These are phyloP conservation scores for Verticillium longisporum DNA, from an alignment of 2,329 filamentous ascomycete genomes.

Conservation along the genomic window DNA sequence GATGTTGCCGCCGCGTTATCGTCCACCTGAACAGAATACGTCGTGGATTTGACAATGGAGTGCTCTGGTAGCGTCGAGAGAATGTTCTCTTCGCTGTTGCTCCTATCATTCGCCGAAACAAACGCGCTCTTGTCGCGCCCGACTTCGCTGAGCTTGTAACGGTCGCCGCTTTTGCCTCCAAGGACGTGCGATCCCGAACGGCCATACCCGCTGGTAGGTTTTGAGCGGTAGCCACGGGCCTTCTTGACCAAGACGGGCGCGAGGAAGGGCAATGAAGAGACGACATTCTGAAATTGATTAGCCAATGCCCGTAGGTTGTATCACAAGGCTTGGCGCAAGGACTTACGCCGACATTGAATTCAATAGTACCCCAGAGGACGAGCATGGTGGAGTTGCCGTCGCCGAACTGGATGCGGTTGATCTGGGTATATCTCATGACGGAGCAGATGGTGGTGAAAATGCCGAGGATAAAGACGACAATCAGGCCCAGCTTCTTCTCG, in stretches of 20 bases:
- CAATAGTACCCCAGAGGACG: slow-evolving; percentile 49
- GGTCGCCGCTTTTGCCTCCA: slow-evolving; percentile 17
- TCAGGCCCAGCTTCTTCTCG: slow-evolving; percentile 42
- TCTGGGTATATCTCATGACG: slow-evolving; percentile 43
- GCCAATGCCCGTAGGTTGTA: neutral
- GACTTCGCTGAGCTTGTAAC: slow-evolving; percentile 31
- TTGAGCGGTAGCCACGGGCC: slow-evolving; percentile 32
- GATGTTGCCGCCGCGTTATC: slow-evolving; percentile 10
- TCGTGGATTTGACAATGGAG: slow-evolving; percentile 33
- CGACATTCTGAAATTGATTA: slow-evolving; percentile 31
- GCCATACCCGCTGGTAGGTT: slow-evolving; percentile 22
- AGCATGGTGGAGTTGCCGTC: slow-evolving; percentile 51
- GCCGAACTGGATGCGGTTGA: slow-evolving; percentile 38
- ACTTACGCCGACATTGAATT: slow-evolving; percentile 50
- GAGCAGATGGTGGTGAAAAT: slow-evolving; percentile 50
- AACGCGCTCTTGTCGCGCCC: slow-evolving; percentile 18
- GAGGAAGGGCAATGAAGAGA: slow-evolving; percentile 37
- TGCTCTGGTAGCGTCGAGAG: slow-evolving; percentile 17
- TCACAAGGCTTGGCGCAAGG: neutral
- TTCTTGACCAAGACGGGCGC: slow-evolving; percentile 35
- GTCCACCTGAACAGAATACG: slow-evolving; percentile 32
- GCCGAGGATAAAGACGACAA: slow-evolving; percentile 44
- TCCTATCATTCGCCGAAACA: slow-evolving; percentile 17
- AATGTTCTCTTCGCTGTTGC: slow-evolving; percentile 31
- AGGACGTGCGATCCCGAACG: slow-evolving; percentile 13